Conservation (phyloP, 2,329 filamentous ascomycete species). For the Penicillium hesseltinei region DNA sequence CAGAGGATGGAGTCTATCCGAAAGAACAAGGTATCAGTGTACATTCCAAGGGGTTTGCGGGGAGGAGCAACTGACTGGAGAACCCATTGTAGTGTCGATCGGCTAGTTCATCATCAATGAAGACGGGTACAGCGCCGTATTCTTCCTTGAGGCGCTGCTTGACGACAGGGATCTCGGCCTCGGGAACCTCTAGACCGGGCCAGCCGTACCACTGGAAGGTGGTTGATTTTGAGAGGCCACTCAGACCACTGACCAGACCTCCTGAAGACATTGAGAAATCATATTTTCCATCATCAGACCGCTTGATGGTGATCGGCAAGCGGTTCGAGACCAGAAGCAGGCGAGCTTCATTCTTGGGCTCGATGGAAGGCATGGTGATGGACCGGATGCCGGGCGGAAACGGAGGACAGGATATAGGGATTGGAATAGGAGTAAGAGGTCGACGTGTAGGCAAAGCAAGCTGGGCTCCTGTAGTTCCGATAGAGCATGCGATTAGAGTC, state of each 20-base stretch:
- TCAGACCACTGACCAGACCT: slow-evolving; percentile 88
- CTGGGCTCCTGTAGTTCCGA: not conserved
- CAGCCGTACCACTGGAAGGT: slow-evolving; percentile 99
- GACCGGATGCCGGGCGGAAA: not conserved
- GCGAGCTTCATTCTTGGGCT: slow-evolving; percentile 41
- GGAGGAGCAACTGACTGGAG: slow-evolving; percentile 64
- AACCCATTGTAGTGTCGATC: slow-evolving; percentile 98
- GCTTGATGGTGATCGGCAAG: slow-evolving; percentile 94
- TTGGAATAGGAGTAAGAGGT: not conserved
- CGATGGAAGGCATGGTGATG: slow-evolving; percentile 36
- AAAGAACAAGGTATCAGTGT: slow-evolving; percentile 12
- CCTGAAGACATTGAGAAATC: slow-evolving; percentile 96
- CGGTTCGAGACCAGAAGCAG: slow-evolving; percentile 91
- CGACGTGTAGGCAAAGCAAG: not conserved
- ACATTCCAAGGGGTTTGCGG: not conserved
- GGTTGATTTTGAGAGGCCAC: slow-evolving; percentile 85
- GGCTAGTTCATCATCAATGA: slow-evolving; percentile 88
- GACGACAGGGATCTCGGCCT: slow-evolving; percentile 72
- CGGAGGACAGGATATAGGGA: not conserved
- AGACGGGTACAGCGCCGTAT: slow-evolving; percentile 86
- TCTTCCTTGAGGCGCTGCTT: slow-evolving; percentile 78
- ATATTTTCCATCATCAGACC: slow-evolving; percentile 86
- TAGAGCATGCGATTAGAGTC: slow-evolving; percentile 2
- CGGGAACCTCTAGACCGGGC: slow-evolving; percentile 89
- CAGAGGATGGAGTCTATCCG: slow-evolving; percentile 85